Evolutionary conservation across 352 stramenopile genomes (phyloP).

Genomic region (Pythium brachiatum): DNA sequence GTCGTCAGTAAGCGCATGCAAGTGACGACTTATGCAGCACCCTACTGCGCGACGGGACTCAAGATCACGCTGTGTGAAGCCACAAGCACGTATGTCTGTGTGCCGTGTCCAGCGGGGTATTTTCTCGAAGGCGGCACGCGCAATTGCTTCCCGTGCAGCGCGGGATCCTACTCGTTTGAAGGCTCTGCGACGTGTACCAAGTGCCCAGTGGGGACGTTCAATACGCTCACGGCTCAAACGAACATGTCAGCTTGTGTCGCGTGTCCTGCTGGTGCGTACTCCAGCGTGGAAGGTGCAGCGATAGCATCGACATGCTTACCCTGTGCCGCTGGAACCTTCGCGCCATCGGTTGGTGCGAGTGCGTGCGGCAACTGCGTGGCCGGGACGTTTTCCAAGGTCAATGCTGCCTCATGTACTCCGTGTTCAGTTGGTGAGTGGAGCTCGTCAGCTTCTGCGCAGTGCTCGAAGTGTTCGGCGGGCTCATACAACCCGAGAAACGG

Average conservation of each 20-base stretch:
- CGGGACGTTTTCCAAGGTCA: constrained; percentile 42
- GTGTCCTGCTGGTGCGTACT: constrained; percentile 54
- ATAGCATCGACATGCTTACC: constrained; percentile 28
- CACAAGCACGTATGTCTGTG: constrained; percentile 56
- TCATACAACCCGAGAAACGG: constrained; percentile 44
- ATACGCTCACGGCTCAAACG: constrained; percentile 38
- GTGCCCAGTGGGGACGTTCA: constrained; percentile 53
- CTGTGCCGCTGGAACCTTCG: constrained; percentile 35
- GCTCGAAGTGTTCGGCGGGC: constrained; percentile 40
- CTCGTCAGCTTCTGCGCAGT: constrained; percentile 27
- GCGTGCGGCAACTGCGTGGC: constrained; percentile 23
- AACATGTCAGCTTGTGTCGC: constrained; percentile 33
- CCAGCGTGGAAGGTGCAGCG: constrained; percentile 32
- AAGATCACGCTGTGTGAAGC: constrained; percentile 56
- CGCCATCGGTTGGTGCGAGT: constrained; percentile 19
- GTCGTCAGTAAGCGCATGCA: constrained; percentile 56
- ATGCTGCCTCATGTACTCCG: constrained; percentile 36
- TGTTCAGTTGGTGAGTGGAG: constrained; percentile 54
- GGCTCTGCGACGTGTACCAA: constrained; percentile 43
- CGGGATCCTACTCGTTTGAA: constrained; percentile 42
- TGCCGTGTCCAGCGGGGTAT: constrained; percentile 54
- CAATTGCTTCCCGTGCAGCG: constrained; percentile 42
- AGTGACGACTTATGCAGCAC: constrained; percentile 46
- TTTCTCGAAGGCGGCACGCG: constrained; percentile 56
- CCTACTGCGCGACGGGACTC: constrained; percentile 41